Percentiles rank a stretch among this genome's conserved stretches.
These are phyloP conservation scores for Geranium incanum DNA, from an alignment of 441 rosid species.

Conservation along the genomic window DNA sequence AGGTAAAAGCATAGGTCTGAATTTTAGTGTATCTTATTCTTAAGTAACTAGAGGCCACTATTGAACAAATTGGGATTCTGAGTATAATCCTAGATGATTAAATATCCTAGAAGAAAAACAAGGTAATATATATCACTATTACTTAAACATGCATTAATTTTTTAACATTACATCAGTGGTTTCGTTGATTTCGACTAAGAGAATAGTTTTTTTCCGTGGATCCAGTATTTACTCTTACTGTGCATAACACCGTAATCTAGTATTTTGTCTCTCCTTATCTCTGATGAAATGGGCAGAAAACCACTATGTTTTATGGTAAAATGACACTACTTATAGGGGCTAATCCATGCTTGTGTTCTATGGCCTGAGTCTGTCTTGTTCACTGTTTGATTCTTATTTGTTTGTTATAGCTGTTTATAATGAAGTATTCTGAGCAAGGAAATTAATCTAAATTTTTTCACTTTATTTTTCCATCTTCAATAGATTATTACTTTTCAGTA, in stretches of 20 bases:
- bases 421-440: not conserved
- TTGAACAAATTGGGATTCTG: too few relatives aligned
- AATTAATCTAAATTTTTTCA: too few relatives aligned
- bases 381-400: not conserved
- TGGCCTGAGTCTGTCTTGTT: not conserved
- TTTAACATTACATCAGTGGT: not conserved
- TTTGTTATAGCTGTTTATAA: not conserved
- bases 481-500: not conserved
- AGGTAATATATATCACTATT: not conserved
- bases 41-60: too few relatives aligned
- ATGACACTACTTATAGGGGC: not conserved
- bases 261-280: not conserved
- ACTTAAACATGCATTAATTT: not conserved
- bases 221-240: not conserved
- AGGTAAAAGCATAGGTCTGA: not conserved
- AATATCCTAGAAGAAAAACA: not conserved
- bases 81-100: not conserved
- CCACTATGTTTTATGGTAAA: not conserved
- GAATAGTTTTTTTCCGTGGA: not conserved
- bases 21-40: too few relatives aligned
- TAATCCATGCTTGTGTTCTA: not conserved
- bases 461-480: too few relatives aligned
- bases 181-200: not conserved
- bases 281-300: not conserved
- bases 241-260: not conserved